A percentile compares a stretch with the other conserved stretches of the same genome.
Evolutionary conservation across 1,284 basidiomycete species (phyloP).

Genomic region (Athelia sp.): DNA sequence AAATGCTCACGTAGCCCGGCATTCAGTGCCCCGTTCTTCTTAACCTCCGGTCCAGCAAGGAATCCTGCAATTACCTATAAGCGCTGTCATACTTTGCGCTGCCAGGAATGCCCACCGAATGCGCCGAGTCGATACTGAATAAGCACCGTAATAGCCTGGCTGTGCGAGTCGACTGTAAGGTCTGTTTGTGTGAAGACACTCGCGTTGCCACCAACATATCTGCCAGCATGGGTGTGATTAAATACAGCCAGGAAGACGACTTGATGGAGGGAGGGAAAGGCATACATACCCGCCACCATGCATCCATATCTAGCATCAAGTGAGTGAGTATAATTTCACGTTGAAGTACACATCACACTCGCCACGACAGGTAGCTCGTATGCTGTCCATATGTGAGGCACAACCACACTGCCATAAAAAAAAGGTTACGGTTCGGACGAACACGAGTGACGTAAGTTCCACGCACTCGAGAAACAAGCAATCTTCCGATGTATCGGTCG

Average conservation of each 20-base stretch:
- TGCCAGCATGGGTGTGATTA: no score
- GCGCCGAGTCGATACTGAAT: conserved; percentile 25
- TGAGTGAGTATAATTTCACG: no score
- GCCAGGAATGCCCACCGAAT: no score
- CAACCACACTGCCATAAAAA: conserved; percentile 14
- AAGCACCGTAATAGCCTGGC: conserved; percentile 16
- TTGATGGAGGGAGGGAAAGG: no score
- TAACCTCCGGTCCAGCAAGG: conserved; percentile 19
- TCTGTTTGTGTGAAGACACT: conserved; percentile 8
- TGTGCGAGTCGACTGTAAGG: conserved; percentile 13
- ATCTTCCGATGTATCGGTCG: conserved; percentile 25
- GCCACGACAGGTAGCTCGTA: conserved; percentile 22
- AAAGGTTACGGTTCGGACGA: no score
- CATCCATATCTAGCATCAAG: conserved; percentile 26
- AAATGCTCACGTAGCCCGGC: conserved; percentile 22
- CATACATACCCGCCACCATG: conserved; percentile 29
- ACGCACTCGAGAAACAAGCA: conserved; percentile 36
- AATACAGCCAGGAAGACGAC: neutral
- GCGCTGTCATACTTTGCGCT: no score
- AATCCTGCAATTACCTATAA: conserved; percentile 15
- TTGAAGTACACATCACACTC: no score
- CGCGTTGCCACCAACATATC: conserved; percentile 14
- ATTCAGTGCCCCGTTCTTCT: conserved; percentile 21
- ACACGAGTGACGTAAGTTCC: neutral
- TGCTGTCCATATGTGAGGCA: conserved; percentile 13